phyloP scores from a whole-genome alignment of 139 green algal genomes.

The Chlamydomonas sphaeroides region DNA sequence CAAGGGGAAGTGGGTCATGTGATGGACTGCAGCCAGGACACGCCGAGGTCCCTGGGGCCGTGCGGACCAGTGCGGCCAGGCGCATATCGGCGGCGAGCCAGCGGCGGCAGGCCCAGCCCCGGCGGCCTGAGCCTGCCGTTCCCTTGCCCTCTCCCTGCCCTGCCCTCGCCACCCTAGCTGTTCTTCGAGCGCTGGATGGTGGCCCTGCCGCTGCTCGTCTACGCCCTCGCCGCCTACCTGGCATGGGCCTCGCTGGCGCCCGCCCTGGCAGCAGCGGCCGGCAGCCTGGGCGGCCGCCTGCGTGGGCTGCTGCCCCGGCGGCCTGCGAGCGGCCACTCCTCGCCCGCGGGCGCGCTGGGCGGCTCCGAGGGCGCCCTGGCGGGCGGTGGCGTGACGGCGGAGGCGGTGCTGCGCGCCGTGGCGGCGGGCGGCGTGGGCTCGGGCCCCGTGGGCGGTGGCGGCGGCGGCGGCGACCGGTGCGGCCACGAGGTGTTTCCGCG shows the following conservation, averaged over 20 bases:
- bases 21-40: too few species aligned
- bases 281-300: too few species aligned
- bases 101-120: too few species aligned
- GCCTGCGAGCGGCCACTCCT: too few species aligned
- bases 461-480: neutral
- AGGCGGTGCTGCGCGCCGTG: neutral
- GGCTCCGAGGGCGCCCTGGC: neutral
- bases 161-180: slow-evolving; percentile 5
- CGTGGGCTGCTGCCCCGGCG: too few species aligned
- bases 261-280: neutral
- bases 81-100: too few species aligned
- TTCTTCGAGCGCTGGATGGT: slow-evolving; percentile 38
- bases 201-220: slow-evolving; percentile 10
- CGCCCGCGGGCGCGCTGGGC: neutral
- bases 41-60: too few species aligned
- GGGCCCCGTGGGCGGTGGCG: too few species aligned
- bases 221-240: neutral
- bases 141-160: too few species aligned
- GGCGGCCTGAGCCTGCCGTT: too few species aligned
- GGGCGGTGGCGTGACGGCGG: neutral
- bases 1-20: too few species aligned
- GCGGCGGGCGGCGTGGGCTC: neutral
- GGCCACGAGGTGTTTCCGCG: slow-evolving; percentile 8
- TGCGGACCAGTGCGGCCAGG: too few species aligned
- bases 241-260: neutral